Evolutionary conservation across 2,329 filamentous ascomycete species (phyloP), one percentile per base, ranked within the genome.

Genomic region (Cercospora nicotianae): DNA sequence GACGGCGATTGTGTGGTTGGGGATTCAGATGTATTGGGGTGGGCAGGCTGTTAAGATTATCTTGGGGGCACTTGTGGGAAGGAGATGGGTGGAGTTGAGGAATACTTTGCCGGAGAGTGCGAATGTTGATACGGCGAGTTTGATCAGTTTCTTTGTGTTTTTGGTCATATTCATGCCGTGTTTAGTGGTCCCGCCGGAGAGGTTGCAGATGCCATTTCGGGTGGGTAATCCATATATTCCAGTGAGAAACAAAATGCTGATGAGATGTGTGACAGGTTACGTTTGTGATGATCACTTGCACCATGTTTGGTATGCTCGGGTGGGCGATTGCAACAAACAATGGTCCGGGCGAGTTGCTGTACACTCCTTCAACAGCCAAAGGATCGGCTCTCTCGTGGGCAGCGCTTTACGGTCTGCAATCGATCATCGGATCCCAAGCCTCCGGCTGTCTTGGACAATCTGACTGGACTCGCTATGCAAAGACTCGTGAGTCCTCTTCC

Each of bases 1-100:
- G 68, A 74, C 72, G 1, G 70, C 70, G 12, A 70, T 73, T 28
- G 67, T 74, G 8, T 73, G 72, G 72, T 62, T 73, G 31, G 72
- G 69, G 5, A 72, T 74, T 26, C 72, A 74, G 59, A 66, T 70
- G 55, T 71, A 72, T 33, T 71, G 67, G 69, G 69, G 69, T 31
- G 67, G 67, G 3, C 69, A 71, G 12, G 65, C 70, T 26, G 53
- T 70, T 10, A 70, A 68, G 39, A 69, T 71, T 31, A 71, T 71
- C 13, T 57, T 72, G 10, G 69, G 69, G 9, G 66, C 67, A 10
- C n/a, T 69, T 5, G 64, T 70, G n/a, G 64, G 66, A 12, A 55
- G 36, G 12, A 60, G 31, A 10, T 71, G 66, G 51, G 42, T 68
- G 2, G 31, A 55, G 18, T 30, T 70, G 53, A 58, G 20, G 28